Percentiles rank a stretch among this genome's conserved stretches.
These are phyloP conservation scores for Quercus tomentella DNA, from an alignment of 331 rosid species.

Conservation along the genomic window DNA sequence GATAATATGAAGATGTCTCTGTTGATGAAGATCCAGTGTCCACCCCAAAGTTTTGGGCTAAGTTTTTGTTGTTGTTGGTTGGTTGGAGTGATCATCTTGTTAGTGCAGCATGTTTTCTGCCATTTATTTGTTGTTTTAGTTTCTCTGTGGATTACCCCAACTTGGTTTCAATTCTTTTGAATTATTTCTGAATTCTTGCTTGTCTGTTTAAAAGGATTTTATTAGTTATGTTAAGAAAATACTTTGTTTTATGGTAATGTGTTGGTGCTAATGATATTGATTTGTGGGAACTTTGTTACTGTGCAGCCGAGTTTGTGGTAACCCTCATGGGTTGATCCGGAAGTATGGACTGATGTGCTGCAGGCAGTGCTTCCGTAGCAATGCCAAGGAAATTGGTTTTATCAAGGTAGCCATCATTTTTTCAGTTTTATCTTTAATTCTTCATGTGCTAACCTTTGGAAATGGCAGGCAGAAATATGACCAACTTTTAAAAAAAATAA, in stretches of 20 bases:
- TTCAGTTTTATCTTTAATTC: background rate
- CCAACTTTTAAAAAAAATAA: no score
- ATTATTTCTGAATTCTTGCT: background rate
- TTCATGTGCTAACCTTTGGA: background rate
- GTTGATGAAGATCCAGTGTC: no score
- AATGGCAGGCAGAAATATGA: background rate
- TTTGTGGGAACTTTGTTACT: background rate
- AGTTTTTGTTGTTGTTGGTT: no score
- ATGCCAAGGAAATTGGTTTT: slow-evolving; percentile 60
- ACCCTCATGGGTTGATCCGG: slow-evolving; percentile 53
- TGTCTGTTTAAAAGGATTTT: background rate
- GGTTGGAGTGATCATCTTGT: no score
- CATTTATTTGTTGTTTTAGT: background rate
- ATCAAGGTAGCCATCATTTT: slow-evolving; percentile 32
- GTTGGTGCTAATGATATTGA: background rate
- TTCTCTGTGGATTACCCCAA: background rate
- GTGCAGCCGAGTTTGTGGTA: slow-evolving; percentile 58
- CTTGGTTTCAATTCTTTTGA: background rate
- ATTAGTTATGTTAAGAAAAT: background rate
- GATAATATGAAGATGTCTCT: no score
- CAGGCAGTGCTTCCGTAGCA: slow-evolving; percentile 68
- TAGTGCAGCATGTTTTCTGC: background rate
- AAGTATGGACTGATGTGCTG: slow-evolving; percentile 57
- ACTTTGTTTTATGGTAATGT: background rate
- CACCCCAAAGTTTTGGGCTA: no score